Conservation (phyloP, 257 asterid genomes). For the Nicotiana tomentosiformis region DNA sequence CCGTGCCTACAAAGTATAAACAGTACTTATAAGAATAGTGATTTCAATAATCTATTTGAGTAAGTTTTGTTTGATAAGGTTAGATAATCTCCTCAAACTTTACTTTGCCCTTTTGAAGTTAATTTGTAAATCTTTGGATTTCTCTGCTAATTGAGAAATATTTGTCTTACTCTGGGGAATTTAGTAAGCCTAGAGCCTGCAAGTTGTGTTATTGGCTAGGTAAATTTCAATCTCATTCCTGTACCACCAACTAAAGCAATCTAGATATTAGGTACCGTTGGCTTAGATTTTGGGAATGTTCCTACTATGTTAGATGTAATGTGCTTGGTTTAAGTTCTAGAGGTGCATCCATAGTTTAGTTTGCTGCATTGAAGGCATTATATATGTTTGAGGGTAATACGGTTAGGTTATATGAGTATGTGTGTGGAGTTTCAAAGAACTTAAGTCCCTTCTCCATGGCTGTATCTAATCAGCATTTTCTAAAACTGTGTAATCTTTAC, state of each 20-base stretch:
- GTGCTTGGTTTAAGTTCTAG: background rate
- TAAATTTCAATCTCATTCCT: background rate
- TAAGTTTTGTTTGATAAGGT: background rate
- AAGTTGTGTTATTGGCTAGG: background rate
- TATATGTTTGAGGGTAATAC: background rate
- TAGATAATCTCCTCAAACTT: background rate
- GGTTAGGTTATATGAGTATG: background rate
- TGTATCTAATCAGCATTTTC: background rate
- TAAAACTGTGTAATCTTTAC: background rate
- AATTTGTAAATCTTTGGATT: background rate
- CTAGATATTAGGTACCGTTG: background rate
- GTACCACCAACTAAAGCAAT: background rate
- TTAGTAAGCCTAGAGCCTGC: background rate
- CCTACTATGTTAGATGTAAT: background rate
- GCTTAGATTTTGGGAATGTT: background rate
- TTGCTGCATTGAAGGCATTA: background rate
- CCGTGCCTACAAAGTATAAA: background rate
- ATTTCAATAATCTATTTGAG: background rate
- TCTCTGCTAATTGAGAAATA: background rate
- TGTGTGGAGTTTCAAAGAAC: background rate
- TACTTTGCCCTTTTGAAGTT: background rate
- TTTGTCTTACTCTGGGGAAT: background rate
- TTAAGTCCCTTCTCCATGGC: background rate
- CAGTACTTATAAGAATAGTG: background rate
- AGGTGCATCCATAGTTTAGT: background rate